Conservation (phyloP, 208 protist species). For the Leishmania arabica region DNA sequence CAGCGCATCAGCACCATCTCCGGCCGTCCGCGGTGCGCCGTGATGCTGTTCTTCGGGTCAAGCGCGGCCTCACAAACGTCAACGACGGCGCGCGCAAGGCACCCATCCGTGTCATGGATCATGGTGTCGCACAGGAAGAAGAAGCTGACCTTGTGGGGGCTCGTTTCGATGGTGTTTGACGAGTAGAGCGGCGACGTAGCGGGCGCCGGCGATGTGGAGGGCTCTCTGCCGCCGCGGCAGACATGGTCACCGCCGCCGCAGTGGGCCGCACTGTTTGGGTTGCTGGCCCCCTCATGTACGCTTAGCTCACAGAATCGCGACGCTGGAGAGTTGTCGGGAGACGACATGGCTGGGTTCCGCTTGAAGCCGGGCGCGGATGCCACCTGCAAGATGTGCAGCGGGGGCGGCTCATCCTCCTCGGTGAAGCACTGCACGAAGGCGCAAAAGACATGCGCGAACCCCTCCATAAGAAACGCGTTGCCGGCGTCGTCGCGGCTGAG, state of each 20-base stretch:
- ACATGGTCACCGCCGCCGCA: neutral
- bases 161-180: neutral
- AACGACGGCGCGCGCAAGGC: conserved; percentile 17
- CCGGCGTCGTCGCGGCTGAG: conserved; percentile 37
- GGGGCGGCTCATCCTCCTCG: conserved; percentile 3
- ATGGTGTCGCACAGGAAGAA: conserved; percentile 45
- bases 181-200: neutral
- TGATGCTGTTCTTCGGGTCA: conserved; percentile 18
- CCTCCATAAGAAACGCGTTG: conserved; percentile 22
- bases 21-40: conserved; percentile 36
- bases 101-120: conserved; percentile 22
- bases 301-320: neutral
- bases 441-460: conserved; percentile 28
- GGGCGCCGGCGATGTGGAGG: neutral
- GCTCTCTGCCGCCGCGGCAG: neutral
- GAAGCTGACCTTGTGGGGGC: conserved; percentile 30
- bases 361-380: neutral
- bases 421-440: conserved; percentile 30
- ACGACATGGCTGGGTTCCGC: neutral
- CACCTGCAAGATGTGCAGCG: neutral
- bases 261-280: neutral
- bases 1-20: conserved; percentile 43
- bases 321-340: neutral
- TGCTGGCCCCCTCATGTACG: neutral
- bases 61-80: conserved; percentile 29